Base-by-base conservation (phyloP, 345 rosid genomes). In the Mangifera indica region DNA sequence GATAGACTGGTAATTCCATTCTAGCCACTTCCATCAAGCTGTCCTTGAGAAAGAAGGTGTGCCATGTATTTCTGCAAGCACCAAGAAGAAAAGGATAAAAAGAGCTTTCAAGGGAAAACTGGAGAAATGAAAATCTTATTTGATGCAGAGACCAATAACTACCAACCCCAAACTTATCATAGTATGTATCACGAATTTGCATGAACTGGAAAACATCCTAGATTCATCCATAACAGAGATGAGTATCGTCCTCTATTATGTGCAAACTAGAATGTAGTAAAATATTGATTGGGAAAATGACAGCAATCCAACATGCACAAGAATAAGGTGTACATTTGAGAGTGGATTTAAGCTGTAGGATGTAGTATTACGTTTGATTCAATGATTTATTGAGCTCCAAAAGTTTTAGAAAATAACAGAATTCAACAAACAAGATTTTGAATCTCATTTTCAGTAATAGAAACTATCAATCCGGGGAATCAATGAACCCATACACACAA, bases 1-100 rank as follows among this genome's bases (percentile, higher is more conserved):
- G 20, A 49, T 60, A 15, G n/a, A 49, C 40, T 32, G 51, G 49
- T 48, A 17, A 15, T 65, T 62, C 67, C 40, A 14, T 26, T 71
- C 79, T 85, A 90, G 68, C 89, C 93, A 71, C 83, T 87, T 75
- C 93, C 96, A 74, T 93, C 91, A 17, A 93, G 91, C 67, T 90
- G 87, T 34, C 93, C 97, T 48, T 79, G 87, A 67, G 98, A 91
- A 68, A 93, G 98, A 71, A 93, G 92, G 72, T 93, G 94, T 26
- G 96, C 97, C 94, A 83, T 85, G 82, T 87, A 91, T 85, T 90
- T 92, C 98, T 91, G 92, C 88, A 82, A 77, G 40, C 66, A 74
- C 3, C 42, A 37, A 76, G 4, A 69, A 63, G 66, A 12, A 63
- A 51, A 13, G 26, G 3, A 51, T n/a, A 11, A 49, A 51, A 40